phyloP scores from a whole-genome alignment of 768 basidiomycete species.

The Kwoniella bestiolae region DNA sequence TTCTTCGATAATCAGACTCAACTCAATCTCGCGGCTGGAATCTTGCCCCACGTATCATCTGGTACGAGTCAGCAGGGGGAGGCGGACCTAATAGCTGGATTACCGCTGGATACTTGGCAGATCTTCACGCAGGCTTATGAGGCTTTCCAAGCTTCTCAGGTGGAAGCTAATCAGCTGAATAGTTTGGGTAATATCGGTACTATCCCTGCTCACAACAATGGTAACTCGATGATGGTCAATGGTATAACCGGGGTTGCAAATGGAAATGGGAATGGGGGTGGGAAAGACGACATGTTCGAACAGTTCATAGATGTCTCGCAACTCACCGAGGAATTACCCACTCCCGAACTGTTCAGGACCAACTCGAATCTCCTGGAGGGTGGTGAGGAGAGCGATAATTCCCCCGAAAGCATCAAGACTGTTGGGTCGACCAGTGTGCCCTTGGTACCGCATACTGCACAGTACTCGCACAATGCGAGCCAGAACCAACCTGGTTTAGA shows the following conservation, averaged over 20 bases:
- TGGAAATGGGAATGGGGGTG: background rate
- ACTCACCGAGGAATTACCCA: constrained; percentile 30
- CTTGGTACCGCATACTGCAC: background rate
- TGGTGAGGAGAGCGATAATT: constrained; percentile 29
- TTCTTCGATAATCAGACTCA: constrained; percentile 22
- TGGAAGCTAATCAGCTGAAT: constrained; percentile 11
- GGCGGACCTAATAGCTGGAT: background rate
- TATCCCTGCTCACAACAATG: too few relatives aligned
- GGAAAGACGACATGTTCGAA: constrained; percentile 34
- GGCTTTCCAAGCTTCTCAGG: constrained; percentile 12
- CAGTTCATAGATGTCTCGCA: constrained; percentile 37
- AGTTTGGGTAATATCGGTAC: too few relatives aligned
- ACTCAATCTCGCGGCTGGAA: constrained; percentile 15
- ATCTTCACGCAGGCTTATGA: constrained; percentile 21
- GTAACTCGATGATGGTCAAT: background rate
- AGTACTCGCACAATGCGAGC: too few relatives aligned
- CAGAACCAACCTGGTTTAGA: too few relatives aligned
- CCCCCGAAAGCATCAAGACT: constrained; percentile 42
- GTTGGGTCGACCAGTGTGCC: constrained; percentile 30
- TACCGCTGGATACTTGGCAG: constrained; percentile 15
- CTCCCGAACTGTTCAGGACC: constrained; percentile 31
- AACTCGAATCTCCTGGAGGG: background rate
- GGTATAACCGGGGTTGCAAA: background rate
- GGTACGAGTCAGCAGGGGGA: background rate
- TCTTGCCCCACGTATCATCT: background rate